Percentiles rank a stretch among this genome's conserved stretches.
Evolutionary conservation across 1,139 yeast genomes (phyloP).

Genomic region (Pneumocystis murina): DNA sequence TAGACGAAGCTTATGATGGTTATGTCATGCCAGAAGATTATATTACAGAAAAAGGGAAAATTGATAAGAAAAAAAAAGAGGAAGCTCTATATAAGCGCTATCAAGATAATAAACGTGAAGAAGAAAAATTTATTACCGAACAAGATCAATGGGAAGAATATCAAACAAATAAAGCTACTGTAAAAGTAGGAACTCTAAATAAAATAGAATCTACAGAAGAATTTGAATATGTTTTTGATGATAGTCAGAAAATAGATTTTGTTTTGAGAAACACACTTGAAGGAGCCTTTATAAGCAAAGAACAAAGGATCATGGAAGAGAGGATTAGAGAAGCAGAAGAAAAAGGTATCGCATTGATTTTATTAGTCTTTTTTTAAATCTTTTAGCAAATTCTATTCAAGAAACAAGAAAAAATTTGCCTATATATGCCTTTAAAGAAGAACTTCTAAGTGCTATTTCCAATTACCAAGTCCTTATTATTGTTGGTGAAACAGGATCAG

Average conservation of each 20-base stretch:
- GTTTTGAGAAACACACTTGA: constrained; percentile 26
- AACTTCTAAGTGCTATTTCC: constrained; percentile 46
- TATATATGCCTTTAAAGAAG: constrained; percentile 48
- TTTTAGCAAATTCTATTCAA: constrained; percentile 23
- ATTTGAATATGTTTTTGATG: constrained; percentile 76
- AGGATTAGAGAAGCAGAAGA: constrained; percentile 20
- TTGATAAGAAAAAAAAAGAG: constrained; percentile 40
- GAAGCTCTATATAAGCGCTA: constrained; percentile 27
- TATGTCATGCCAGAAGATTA: constrained; percentile 48
- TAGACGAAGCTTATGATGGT: constrained; percentile 25
- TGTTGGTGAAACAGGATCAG: constrained; percentile 96
- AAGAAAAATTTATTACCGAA: constrained; percentile 22
- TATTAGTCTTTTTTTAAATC: background rate
- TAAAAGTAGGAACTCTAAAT: constrained; percentile 3
- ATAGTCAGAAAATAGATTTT: constrained; percentile 56
- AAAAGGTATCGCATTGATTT: constrained; percentile 6
- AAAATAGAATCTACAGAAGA: constrained; percentile 27
- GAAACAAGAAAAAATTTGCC: constrained; percentile 56
- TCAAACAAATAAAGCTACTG: constrained; percentile 38
- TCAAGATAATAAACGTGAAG: constrained; percentile 18
- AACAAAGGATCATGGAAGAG: constrained; percentile 18
- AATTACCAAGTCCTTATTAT: constrained; percentile 65
- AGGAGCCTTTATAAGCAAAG: constrained; percentile 13
- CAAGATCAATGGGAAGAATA: constrained; percentile 51
- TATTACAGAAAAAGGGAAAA: constrained; percentile 35